A percentile compares a stretch with the other conserved stretches of the same genome.
Evolutionary conservation across 305 asterid species (phyloP).

Genomic region (Fraxinus velutina): DNA sequence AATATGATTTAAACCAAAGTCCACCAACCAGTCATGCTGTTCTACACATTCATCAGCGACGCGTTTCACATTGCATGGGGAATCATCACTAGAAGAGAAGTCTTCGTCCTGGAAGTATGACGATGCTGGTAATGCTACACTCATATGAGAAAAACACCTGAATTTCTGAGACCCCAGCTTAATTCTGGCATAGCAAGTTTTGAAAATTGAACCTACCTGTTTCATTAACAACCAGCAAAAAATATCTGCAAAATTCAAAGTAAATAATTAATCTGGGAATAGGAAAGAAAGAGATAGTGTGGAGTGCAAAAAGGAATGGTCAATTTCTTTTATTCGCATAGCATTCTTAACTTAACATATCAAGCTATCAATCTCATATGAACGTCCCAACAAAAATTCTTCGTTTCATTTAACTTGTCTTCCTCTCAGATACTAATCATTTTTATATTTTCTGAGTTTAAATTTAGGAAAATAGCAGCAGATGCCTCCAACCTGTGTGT

Average conservation of each 20-base stretch:
- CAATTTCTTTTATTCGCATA: neutral
- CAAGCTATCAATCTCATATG: neutral
- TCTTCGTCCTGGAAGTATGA: neutral
- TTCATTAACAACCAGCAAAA: neutral
- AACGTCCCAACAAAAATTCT: neutral
- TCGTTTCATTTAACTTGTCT: neutral
- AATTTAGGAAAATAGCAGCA: neutral
- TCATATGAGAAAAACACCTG: neutral
- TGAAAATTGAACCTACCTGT: neutral
- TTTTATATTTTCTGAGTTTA: neutral
- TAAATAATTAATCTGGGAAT: neutral
- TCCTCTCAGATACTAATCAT: neutral
- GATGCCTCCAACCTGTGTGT: neutral
- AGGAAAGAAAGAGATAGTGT: neutral
- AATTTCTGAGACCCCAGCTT: neutral
- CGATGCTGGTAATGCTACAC: neutral
- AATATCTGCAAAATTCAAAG: neutral
- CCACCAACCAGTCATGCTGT: neutral
- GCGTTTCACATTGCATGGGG: neutral
- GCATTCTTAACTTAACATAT: neutral
- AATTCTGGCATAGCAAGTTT: neutral
- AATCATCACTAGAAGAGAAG: neutral
- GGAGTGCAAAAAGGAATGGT: neutral
- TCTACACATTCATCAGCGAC: neutral
- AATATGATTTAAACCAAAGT: neutral